Evolutionary conservation across 2,329 filamentous ascomycete genomes (phyloP), one percentile per base, ranked within the genome.

Genomic region (Alternaria triticimaculans): DNA sequence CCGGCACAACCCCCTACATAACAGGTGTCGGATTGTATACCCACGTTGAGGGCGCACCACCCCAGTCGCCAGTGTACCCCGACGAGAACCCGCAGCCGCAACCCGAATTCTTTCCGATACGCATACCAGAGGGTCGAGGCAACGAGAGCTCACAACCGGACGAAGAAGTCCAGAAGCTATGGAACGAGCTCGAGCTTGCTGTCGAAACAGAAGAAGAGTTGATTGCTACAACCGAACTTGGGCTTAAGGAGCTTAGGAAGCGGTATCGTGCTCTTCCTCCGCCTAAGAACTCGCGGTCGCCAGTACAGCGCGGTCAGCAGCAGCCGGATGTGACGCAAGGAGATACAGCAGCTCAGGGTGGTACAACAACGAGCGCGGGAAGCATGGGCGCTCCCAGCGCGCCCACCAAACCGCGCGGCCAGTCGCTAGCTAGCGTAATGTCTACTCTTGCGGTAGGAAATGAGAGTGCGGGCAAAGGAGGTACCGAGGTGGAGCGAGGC

Each of bases 21-120:
- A 62, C 65, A 59, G 74, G 75, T 11, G 67, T 74, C 11, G 75
- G 74, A 6, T 48, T 72, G 7, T 78, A 74, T 44, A 77, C 74
- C 3, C 74, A 78, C 28, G 57, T 72, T 7, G 63, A 64, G 28
- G 49, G 60, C 12, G 37, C 37, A 18, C 50, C 66, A 11, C 28
- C 14, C 18, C 37, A 28, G 9, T 12, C 30, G 15, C 15, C 25
- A 6, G 4, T 15, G 4, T 33, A 23, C 6, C 43, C 57, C 2
- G 43, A 55, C 6, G 37, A 50, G 15, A 41, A n/a, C 11, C 21
- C 43, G 3, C 21, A 55, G 18, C 44, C 10, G 12, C 50, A 63
- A 9, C 57, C 60, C 5, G 57, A 37, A 7, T 65, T 68, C 18
- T 26, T 68, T 1, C 55, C 61, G 0, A 25, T 59, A 6, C 14